These are phyloP conservation scores for Cymbopogon citratus DNA, from an alignment of 176 grass and related monocot species.

Conservation along the genomic window DNA sequence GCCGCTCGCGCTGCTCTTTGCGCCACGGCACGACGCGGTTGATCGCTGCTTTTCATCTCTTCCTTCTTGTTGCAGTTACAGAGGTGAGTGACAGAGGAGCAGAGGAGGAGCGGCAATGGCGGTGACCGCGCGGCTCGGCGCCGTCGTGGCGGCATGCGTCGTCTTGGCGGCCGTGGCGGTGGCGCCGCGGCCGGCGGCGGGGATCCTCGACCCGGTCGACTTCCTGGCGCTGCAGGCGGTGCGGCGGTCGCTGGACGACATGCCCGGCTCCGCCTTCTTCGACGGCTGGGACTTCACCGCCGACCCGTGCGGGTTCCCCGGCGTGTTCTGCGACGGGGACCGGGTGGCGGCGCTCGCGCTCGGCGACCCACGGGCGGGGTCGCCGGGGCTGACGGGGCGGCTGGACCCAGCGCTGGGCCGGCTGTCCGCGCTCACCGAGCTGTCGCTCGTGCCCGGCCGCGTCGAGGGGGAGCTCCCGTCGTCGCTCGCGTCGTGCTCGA, in stretches of 20 bases:
- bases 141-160: not conserved
- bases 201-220: slow-evolving; percentile 74
- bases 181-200: slow-evolving; percentile 14
- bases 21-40: slow-evolving; percentile 20
- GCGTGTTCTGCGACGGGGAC: slow-evolving; percentile 65
- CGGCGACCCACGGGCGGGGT: slow-evolving; percentile 79
- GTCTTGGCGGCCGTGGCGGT: slow-evolving; percentile 21
- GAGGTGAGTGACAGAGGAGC: not conserved
- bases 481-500: slow-evolving; percentile 37
- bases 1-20: not conserved
- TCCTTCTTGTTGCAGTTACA: slow-evolving; percentile 1
- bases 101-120: not conserved
- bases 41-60: slow-evolving; percentile 26
- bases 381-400: slow-evolving; percentile 59
- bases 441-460: slow-evolving; percentile 81
- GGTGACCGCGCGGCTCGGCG: slow-evolving; percentile 16
- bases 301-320: slow-evolving; percentile 78
- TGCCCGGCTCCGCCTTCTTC: slow-evolving; percentile 87
- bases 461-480: slow-evolving; percentile 58
- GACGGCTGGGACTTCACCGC: slow-evolving; percentile 81
- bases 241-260: slow-evolving; percentile 74
- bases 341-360: slow-evolving; percentile 63
- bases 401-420: slow-evolving; percentile 65
- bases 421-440: slow-evolving; percentile 64
- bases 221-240: slow-evolving; percentile 85